Percentiles rank a stretch among this genome's conserved stretches.
Conservation (phyloP, 1,284 basidiomycete genomes). For the Amylostereum areolatum region DNA sequence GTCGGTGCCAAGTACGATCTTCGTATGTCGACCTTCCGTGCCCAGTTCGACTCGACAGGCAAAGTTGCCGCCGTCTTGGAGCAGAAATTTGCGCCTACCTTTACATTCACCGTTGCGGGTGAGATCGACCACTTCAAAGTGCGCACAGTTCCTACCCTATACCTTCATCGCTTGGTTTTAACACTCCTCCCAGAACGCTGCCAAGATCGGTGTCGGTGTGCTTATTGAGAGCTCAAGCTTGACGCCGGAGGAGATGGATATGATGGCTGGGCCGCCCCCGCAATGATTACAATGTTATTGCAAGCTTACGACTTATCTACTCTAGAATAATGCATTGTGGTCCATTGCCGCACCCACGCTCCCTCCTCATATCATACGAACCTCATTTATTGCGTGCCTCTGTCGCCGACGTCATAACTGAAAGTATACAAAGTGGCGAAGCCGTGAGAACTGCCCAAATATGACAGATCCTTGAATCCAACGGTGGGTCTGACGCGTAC, state of each 20-base stretch:
- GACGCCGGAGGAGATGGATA: conserved; percentile 77
- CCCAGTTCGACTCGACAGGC: conserved; percentile 87
- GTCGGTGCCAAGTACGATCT: conserved; percentile 97
- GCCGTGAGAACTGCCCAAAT: too few relatives aligned
- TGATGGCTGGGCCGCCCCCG: conserved; percentile 24
- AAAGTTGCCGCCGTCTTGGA: conserved; percentile 95
- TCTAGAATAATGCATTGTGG: conserved; percentile 13
- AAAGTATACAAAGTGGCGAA: too few relatives aligned
- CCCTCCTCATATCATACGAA: too few relatives aligned
- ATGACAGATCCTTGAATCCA: too few relatives aligned
- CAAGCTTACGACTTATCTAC: conserved; percentile 7
- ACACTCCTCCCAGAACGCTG: conserved; percentile 60
- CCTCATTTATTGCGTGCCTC: too few relatives aligned
- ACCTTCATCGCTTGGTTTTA: background rate
- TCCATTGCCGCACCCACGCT: too few relatives aligned
- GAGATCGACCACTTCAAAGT: conserved; percentile 99
- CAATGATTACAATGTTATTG: conserved; percentile 8
- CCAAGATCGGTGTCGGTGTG: conserved; percentile 93
- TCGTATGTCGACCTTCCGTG: conserved; percentile 87
- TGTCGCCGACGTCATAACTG: background rate
- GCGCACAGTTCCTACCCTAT: conserved; percentile 16
- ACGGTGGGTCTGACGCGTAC: too few relatives aligned
- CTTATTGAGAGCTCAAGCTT: conserved; percentile 85
- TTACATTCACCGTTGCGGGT: conserved; percentile 91
- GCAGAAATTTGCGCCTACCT: conserved; percentile 92